These are phyloP conservation scores for Clitopilus hobsonii DNA, from an alignment of 768 basidiomycete species.

Conservation along the genomic window DNA sequence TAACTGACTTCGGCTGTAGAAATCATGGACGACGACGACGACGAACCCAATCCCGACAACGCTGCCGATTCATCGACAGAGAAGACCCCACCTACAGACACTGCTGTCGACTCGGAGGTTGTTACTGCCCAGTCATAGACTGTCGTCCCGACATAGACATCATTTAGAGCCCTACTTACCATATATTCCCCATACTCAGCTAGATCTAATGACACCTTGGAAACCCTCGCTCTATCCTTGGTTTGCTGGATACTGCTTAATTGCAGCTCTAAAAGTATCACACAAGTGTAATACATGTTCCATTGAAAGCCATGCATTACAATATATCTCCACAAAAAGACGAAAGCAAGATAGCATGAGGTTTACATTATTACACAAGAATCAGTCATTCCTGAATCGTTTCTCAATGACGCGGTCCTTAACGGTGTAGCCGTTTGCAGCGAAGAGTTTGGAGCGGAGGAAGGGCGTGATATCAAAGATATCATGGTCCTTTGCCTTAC, in stretches of 20 bases:
- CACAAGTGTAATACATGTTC: neutral
- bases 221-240: slow-evolving; percentile 2
- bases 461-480: slow-evolving; percentile 90
- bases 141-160: neutral
- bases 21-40: slow-evolving; percentile 67
- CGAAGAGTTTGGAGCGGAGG: slow-evolving; percentile 79
- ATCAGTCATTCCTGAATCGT: slow-evolving; percentile 48
- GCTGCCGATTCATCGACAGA: slow-evolving; percentile 7
- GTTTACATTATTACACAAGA: slow-evolving; percentile 3
- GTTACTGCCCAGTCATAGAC: neutral
- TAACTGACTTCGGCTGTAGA: slow-evolving; percentile 29
- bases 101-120: neutral
- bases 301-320: slow-evolving; percentile 2
- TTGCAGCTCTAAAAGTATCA: slow-evolving; percentile 1
- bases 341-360: slow-evolving; percentile 15
- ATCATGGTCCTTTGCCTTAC: slow-evolving; percentile 97
- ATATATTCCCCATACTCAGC: neutral
- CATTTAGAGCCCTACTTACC: neutral
- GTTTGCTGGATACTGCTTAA: neutral
- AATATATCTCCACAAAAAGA: slow-evolving; percentile 5
- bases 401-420: slow-evolving; percentile 69
- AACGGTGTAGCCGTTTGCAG: slow-evolving; percentile 83
- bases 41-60: slow-evolving; percentile 12
- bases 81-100: slow-evolving; percentile 4
- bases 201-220: neutral